phyloP scores from a whole-genome alignment of 106 monocot species.

The Allium sativum region DNA sequence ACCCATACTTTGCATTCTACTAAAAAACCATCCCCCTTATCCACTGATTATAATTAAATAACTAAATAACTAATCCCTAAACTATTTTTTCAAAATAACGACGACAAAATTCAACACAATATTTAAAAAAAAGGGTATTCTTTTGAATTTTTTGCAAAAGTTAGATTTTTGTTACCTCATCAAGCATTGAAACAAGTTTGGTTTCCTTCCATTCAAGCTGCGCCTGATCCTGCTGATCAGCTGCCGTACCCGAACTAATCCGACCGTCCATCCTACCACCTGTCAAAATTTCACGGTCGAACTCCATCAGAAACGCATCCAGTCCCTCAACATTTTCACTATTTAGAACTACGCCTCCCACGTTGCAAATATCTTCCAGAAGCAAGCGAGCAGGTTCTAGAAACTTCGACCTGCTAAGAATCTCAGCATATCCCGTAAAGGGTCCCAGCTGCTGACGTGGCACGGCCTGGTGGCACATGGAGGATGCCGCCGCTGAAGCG shows the following conservation, averaged over 20 bases:
- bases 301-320: too few species aligned
- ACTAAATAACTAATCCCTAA: neutral
- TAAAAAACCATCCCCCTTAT: neutral
- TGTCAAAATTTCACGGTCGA: neutral
- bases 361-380: constrained; percentile 58
- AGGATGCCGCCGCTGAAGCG: neutral
- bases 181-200: constrained; percentile 66
- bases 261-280: constrained; percentile 10
- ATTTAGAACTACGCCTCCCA: neutral
- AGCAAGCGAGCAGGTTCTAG: constrained; percentile 58
- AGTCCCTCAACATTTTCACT: too few species aligned
- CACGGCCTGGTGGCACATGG: neutral
- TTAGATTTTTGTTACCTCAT: constrained; percentile 36
- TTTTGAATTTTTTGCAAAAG: too few species aligned
- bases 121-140: neutral
- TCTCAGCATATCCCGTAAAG: constrained; percentile 67
- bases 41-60: neutral
- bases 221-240: constrained; percentile 1
- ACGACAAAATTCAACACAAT: neutral
- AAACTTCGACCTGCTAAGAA: constrained; percentile 65
- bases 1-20: too few species aligned
- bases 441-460: constrained; percentile 34
- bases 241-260: constrained; percentile 5
- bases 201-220: constrained; percentile 61
- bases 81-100: neutral